Evolutionary conservation across 2,329 filamentous ascomycete genomes (phyloP).

Genomic region (Gliomastix tumulicola): DNA sequence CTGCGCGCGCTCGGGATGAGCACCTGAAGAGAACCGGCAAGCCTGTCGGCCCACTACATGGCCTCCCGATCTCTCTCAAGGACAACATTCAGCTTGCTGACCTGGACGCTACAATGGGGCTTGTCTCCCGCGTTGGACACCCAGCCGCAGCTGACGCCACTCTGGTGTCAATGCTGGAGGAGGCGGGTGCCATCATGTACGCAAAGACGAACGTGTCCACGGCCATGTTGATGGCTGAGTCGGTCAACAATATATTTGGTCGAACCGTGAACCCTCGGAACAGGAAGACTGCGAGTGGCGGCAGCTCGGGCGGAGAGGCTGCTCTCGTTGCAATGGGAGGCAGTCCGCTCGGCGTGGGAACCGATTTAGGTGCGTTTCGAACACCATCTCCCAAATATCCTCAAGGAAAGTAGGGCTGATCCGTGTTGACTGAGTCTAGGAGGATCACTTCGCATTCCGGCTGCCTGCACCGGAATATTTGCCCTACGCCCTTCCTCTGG

Average conservation of each 20-base stretch:
- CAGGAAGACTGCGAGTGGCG: constrained; percentile 52
- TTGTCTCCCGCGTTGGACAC: constrained; percentile 53
- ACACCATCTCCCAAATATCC: neutral
- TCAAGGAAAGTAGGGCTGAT: neutral
- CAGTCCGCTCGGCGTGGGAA: constrained; percentile 54
- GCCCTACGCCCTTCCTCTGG: constrained; percentile 24
- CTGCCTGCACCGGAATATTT: constrained; percentile 33
- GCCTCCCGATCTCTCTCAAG: constrained; percentile 58
- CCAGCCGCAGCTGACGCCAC: constrained; percentile 38
- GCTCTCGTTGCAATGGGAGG: constrained; percentile 54
- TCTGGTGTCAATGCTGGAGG: constrained; percentile 32
- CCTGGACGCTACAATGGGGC: constrained; percentile 55
- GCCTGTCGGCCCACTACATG: constrained; percentile 57
- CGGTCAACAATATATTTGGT: constrained; percentile 58
- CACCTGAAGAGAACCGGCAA: constrained; percentile 38
- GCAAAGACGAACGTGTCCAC: constrained; percentile 53
- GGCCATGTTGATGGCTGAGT: constrained; percentile 64
- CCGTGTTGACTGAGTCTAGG: constrained; percentile 6
- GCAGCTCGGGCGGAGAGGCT: constrained; percentile 61
- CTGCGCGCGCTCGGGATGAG: constrained; percentile 41
- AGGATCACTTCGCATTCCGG: constrained; percentile 34
- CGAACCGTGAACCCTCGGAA: constrained; percentile 56
- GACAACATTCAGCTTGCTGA: constrained; percentile 61
- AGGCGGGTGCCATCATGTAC: constrained; percentile 45
- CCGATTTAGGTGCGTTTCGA: constrained; percentile 50